These are phyloP conservation scores for Botrytis byssoidea DNA, from an alignment of 2,329 filamentous ascomycete genomes.

Conservation along the genomic window DNA sequence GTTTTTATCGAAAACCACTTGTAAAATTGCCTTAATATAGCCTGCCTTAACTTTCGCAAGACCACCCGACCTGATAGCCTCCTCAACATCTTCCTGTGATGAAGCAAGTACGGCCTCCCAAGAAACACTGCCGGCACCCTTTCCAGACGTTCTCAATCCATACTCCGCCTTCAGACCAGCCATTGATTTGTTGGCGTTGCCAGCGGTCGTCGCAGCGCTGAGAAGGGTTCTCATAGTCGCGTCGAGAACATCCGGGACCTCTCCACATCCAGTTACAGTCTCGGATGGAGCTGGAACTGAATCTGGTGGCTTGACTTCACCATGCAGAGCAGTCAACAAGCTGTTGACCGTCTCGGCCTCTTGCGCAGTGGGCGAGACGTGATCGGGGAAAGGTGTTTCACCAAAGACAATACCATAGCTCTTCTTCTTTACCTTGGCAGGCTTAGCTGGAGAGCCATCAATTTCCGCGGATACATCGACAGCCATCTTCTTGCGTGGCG, in stretches of 20 bases:
- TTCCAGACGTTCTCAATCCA: slow-evolving; percentile 59
- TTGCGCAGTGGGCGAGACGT: slow-evolving; percentile 60
- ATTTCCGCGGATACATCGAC: slow-evolving; percentile 19
- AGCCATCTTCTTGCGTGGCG: slow-evolving; percentile 10
- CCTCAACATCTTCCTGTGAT: slow-evolving; percentile 58
- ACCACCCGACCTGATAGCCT: slow-evolving; percentile 69
- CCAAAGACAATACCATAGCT: slow-evolving; percentile 56
- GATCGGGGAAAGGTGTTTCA: slow-evolving; percentile 66
- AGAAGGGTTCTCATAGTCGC: slow-evolving; percentile 53
- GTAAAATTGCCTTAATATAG: slow-evolving; percentile 70
- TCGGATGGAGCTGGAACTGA: slow-evolving; percentile 68
- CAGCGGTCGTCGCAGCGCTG: slow-evolving; percentile 51
- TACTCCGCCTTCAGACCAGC: slow-evolving; percentile 62
- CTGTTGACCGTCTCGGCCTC: slow-evolving; percentile 68
- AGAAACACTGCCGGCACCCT: slow-evolving; percentile 70
- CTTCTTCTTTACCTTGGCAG: slow-evolving; percentile 38
- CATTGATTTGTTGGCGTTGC: slow-evolving; percentile 62
- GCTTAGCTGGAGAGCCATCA: slow-evolving; percentile 9
- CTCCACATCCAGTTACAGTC: slow-evolving; percentile 65
- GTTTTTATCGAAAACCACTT: slow-evolving; percentile 72
- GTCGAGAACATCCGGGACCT: slow-evolving; percentile 55
- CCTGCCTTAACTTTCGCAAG: slow-evolving; percentile 68
- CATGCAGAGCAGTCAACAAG: slow-evolving; percentile 65
- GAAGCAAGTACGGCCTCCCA: slow-evolving; percentile 69
- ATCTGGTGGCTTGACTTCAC: slow-evolving; percentile 61